Base-by-base conservation (phyloP, 495 filamentous ascomycete species). In the Hypoxylon lenormandii region DNA sequence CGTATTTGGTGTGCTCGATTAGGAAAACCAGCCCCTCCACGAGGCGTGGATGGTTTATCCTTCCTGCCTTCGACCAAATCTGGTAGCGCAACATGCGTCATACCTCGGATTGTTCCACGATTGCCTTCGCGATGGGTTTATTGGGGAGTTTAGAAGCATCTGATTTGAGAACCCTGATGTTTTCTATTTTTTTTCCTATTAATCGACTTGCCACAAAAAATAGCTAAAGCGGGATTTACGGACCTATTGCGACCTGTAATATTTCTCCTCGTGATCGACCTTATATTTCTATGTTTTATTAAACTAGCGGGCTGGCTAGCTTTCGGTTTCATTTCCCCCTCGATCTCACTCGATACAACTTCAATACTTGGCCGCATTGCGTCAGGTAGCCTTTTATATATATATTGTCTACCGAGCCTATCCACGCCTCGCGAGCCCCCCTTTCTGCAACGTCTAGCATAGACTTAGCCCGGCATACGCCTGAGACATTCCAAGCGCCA, bases 401-500 rank as follows among this genome's bases (percentile, higher is more conserved):
- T 33, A 33, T 33, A 33, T 33, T 33, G 30, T 11, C 30, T 33
- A 33, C 10, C 30, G 4, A n/a, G 30, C 10, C 10, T 33, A 7
- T 1, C 16, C 16, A n/a, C 40, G 11, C 42, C 42, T 18, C n/a
- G 42, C 16, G 7, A 19, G 0, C 0, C 16, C 16, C 15, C 16
- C 15, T 19, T 10, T 26, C 42, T 45, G 46, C 21, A 26, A 15
- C 46, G 22, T 15, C 18, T 47, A 16, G 47, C 47, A 23, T n/a
- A 50, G 1, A 51, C 21, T n/a, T 21, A 12, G 7, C 47, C 47
- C 10, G 15, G 13, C 38, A 42, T 15, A 16, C 4, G 16, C 1
- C n/a, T 45, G 52, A 55, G 36, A 55, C 33, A 52, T 45, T 60
- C 57, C 3, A 48, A 60, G 53, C 80, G 88, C 61, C 64, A 97